These are phyloP conservation scores for Xylaria bambusicola DNA, from an alignment of 495 filamentous ascomycete genomes.

Conservation along the genomic window DNA sequence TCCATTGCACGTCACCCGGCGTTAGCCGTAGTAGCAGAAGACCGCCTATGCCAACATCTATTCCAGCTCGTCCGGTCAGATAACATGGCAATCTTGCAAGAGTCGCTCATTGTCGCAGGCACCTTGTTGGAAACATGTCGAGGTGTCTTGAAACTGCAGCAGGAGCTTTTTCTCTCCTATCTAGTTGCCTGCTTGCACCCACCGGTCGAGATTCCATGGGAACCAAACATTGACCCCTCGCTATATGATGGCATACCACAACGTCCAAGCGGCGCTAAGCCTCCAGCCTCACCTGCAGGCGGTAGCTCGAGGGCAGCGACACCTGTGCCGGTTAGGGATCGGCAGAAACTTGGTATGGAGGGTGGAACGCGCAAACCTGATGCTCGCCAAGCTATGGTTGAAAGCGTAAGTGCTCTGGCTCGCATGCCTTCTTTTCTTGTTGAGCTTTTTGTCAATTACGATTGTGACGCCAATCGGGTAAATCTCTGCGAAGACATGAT, in stretches of 20 bases:
- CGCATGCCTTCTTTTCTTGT: slow-evolving; percentile 92
- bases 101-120: slow-evolving; percentile 86
- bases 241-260: slow-evolving; percentile 94
- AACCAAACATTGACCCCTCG: slow-evolving; percentile 85
- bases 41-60: slow-evolving; percentile 89
- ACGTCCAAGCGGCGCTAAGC: slow-evolving; percentile 82
- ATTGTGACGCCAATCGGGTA: slow-evolving; percentile 89
- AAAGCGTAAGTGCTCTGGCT: slow-evolving; percentile 87
- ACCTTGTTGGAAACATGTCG: slow-evolving; percentile 90
- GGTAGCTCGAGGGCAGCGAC: slow-evolving; percentile 92
- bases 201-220: slow-evolving; percentile 84
- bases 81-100: slow-evolving; percentile 88
- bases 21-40: slow-evolving; percentile 83
- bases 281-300: slow-evolving; percentile 69
- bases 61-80: slow-evolving; percentile 97
- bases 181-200: slow-evolving; percentile 92
- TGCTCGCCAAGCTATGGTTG: slow-evolving; percentile 96
- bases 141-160: slow-evolving; percentile 91
- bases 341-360: slow-evolving; percentile 91
- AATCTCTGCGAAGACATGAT: slow-evolving; percentile 96
- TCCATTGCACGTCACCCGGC: slow-evolving; percentile 94
- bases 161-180: slow-evolving; percentile 95
- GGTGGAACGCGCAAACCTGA: slow-evolving; percentile 90
- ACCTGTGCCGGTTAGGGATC: slow-evolving; percentile 89
- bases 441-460: slow-evolving; percentile 97